Base-by-base conservation (phyloP, 306 rosid genomes). In the Rubus idaeus region DNA sequence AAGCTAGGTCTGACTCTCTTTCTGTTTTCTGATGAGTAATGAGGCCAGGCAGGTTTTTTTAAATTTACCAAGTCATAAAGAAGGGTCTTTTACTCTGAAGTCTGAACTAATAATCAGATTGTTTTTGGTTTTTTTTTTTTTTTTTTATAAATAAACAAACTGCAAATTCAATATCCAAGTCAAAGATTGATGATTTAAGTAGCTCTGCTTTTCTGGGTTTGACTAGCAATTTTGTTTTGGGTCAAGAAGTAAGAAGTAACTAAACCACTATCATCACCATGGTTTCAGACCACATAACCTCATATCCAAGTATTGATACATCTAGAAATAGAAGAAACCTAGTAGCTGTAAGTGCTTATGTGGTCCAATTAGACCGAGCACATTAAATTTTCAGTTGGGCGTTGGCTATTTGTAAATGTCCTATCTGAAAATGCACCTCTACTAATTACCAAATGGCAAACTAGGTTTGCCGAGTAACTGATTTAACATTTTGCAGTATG, bases 131-230 rank as follows among this genome's bases (percentile, higher is more conserved):
- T 61, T 30, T 21, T 21, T 30, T 10, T 62, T 30, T 30, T 30
- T 21, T 21, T 30, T 13, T 30, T 13, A 26, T 62, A 2, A 26
- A 23, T 23, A 61, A 60, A 30, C 66, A 64, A 64, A 62, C 9
- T 30, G 16, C 12, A 64, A 39, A 64, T 39, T 64, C 20, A 44
- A n/a, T 1, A 44, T 9, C 17, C n/a, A 80, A 68, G 83, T 68
- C 79, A 68, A 74, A 56, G 65, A 17, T 40, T 10, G 66, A 55
- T 53, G 40, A 40, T 21, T 61, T 20, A 21, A 44, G 56, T 6
- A 41, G 47, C 41, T 66, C 51, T 68, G 4, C 66, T 56, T 74
- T 78, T 20, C 65, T 74, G 57, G 56, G 71, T 46, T 79, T 74
- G 51, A 73, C 79, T 74, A 16, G 52, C 17, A 46, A 71, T 7